Evolutionary conservation across 2,329 filamentous ascomycete species (phyloP).

Genomic region (Cladosporium oxysporum): DNA sequence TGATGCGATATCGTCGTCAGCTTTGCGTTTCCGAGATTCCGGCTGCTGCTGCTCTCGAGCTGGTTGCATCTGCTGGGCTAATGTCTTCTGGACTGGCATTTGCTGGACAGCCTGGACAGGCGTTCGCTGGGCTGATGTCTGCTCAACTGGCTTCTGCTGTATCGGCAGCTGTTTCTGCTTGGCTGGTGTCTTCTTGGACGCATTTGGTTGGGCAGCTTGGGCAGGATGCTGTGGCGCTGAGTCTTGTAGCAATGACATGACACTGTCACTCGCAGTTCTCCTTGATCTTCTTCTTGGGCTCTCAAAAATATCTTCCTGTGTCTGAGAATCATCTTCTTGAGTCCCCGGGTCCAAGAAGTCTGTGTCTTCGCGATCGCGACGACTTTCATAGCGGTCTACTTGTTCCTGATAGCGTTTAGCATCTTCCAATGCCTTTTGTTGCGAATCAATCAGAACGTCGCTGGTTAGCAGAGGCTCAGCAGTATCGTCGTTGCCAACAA

Average conservation of each 20-base stretch:
- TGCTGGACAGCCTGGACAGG: background rate
- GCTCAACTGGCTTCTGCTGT: background rate
- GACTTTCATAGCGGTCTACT: background rate
- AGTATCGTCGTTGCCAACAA: background rate
- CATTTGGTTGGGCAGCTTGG: background rate
- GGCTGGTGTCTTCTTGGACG: background rate
- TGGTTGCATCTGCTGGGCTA: background rate
- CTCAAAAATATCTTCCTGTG: background rate
- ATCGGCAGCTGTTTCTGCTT: background rate
- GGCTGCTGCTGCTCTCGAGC: background rate
- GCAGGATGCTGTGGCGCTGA: background rate
- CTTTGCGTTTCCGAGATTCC: background rate
- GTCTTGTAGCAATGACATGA: background rate
- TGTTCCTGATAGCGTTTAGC: background rate
- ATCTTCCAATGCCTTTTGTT: background rate
- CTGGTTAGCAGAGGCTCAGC: background rate
- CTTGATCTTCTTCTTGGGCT: background rate
- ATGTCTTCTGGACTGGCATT: background rate
- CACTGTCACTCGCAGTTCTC: background rate
- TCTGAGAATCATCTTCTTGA: background rate
- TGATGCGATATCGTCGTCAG: background rate
- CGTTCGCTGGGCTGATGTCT: background rate
- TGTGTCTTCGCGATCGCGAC: constrained; percentile 1
- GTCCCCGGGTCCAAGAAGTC: background rate
- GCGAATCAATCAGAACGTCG: background rate